Percentiles rank a stretch among this genome's conserved stretches.
Evolutionary conservation across 2,329 filamentous ascomycete species (phyloP).

Genomic region (Neophaeococcomyces aloes): DNA sequence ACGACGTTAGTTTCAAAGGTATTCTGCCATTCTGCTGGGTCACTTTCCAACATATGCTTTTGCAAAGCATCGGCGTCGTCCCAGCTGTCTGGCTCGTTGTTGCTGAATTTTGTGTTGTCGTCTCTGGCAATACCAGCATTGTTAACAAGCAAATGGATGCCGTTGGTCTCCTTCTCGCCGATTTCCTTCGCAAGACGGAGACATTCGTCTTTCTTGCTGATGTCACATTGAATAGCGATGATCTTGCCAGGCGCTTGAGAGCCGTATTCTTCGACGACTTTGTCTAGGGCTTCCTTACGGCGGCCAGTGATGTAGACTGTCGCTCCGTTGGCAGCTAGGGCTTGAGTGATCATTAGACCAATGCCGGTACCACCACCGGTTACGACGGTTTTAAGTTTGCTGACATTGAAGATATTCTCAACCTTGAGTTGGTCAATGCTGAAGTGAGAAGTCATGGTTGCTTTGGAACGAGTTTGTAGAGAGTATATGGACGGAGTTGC

Average conservation of each 20-base stretch:
- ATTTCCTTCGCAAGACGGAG: slow-evolving; percentile 41
- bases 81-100: slow-evolving; percentile 39
- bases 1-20: slow-evolving; percentile 45
- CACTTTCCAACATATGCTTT: slow-evolving; percentile 40
- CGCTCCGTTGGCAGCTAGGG: slow-evolving; percentile 25
- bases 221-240: slow-evolving; percentile 38
- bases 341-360: slow-evolving; percentile 25
- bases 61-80: slow-evolving; percentile 38
- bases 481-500: neutral
- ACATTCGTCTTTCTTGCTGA: slow-evolving; percentile 43
- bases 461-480: neutral
- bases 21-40: slow-evolving; percentile 36
- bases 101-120: slow-evolving; percentile 40
- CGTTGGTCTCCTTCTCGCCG: slow-evolving; percentile 41
- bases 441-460: slow-evolving; percentile 7
- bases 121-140: slow-evolving; percentile 39
- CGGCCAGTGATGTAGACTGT: slow-evolving; percentile 26
- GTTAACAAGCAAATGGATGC: slow-evolving; percentile 39
- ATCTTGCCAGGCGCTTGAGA: slow-evolving; percentile 42
- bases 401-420: slow-evolving; percentile 24
- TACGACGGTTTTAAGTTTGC: slow-evolving; percentile 24
- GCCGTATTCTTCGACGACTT: slow-evolving; percentile 33
- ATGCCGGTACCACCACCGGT: slow-evolving; percentile 27
- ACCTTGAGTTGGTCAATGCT: slow-evolving; percentile 19
- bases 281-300: slow-evolving; percentile 23